phyloP scores from a whole-genome alignment of 805 yeast species.

The Gaillardinia entomophila region DNA sequence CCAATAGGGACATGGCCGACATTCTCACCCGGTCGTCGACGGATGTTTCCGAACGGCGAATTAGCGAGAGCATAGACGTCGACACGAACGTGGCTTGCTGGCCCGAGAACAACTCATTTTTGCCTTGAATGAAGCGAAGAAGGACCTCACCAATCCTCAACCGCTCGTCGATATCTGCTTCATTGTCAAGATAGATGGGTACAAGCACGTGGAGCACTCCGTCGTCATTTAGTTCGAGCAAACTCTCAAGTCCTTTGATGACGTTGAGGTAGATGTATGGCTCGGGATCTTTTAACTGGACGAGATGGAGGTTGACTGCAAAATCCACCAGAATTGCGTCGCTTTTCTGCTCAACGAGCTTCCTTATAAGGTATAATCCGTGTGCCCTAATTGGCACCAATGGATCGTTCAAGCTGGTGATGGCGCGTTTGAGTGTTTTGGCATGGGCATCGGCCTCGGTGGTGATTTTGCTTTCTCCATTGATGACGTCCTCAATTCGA shows the following conservation, averaged over 20 bases:
- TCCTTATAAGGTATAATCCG: constrained; percentile 64
- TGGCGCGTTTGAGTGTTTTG: constrained; percentile 49
- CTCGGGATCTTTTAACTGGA: constrained; percentile 68
- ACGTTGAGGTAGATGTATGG: constrained; percentile 84
- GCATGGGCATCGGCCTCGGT: constrained; percentile 27
- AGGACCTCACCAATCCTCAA: constrained; percentile 81
- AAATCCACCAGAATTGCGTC: constrained; percentile 44
- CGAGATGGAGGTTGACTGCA: constrained; percentile 56
- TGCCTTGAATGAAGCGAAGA: constrained; percentile 46
- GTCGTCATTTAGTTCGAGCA: constrained; percentile 42
- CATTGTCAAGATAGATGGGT: constrained; percentile 25
- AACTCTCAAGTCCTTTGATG: constrained; percentile 66
- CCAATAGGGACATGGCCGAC: constrained; percentile 86
- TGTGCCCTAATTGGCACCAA: constrained; percentile 81
- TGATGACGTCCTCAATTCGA: constrained; percentile 23
- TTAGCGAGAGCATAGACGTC: constrained; percentile 33
- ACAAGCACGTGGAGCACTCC: constrained; percentile 33
- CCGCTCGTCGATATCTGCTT: constrained; percentile 53
- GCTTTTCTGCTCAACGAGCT: constrained; percentile 47
- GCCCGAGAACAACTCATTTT: constrained; percentile 47
- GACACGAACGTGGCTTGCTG: constrained; percentile 37
- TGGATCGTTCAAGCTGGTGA: constrained; percentile 67
- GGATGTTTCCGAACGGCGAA: constrained; percentile 24
- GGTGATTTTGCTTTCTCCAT: constrained; percentile 17
- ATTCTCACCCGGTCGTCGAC: constrained; percentile 63